Evolutionary conservation across 352 stramenopile genomes (phyloP).

Genomic region (Pythium volutum): DNA sequence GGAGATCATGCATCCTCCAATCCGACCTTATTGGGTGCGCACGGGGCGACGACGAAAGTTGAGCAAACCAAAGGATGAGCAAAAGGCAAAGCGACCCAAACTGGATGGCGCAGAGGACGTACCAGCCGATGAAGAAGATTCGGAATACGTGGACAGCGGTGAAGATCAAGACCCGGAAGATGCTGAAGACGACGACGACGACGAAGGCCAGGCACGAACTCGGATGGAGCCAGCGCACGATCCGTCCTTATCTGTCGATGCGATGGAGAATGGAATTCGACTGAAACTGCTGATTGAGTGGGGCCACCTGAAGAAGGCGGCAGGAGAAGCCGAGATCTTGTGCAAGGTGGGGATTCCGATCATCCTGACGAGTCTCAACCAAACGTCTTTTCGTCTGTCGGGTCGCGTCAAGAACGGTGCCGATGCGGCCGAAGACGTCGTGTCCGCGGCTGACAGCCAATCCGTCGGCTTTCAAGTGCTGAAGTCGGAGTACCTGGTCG

Average conservation of each 20-base stretch:
- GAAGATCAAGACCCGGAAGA: slow-evolving; percentile 27
- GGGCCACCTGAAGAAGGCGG: slow-evolving; percentile 68
- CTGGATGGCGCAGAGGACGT: slow-evolving; percentile 14
- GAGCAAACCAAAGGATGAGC: slow-evolving; percentile 18
- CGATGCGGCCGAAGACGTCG: slow-evolving; percentile 47
- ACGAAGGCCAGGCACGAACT: slow-evolving; percentile 42
- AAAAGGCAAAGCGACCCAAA: slow-evolving; percentile 20
- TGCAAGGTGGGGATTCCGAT: slow-evolving; percentile 83
- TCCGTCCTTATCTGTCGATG: slow-evolving; percentile 72
- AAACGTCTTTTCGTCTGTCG: slow-evolving; percentile 71
- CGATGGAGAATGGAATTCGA: slow-evolving; percentile 83
- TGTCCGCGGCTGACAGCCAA: slow-evolving; percentile 54
- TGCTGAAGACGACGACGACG: slow-evolving; percentile 47
- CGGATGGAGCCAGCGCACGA: slow-evolving; percentile 66
- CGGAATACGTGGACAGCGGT: slow-evolving; percentile 32
- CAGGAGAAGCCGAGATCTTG: slow-evolving; percentile 66
- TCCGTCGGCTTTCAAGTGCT: slow-evolving; percentile 76
- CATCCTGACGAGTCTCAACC: slow-evolving; percentile 77
- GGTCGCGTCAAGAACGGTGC: slow-evolving; percentile 59
- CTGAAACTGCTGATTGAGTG: slow-evolving; percentile 79
- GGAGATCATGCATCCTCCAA: slow-evolving; percentile 65
- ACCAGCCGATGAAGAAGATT: slow-evolving; percentile 27
- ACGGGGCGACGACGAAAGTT: slow-evolving; percentile 26
- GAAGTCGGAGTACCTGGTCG: slow-evolving; percentile 80
- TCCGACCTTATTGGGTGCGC: slow-evolving; percentile 83